Conservation (phyloP, 1,139 yeast genomes). For the Geotrichum candidum region DNA sequence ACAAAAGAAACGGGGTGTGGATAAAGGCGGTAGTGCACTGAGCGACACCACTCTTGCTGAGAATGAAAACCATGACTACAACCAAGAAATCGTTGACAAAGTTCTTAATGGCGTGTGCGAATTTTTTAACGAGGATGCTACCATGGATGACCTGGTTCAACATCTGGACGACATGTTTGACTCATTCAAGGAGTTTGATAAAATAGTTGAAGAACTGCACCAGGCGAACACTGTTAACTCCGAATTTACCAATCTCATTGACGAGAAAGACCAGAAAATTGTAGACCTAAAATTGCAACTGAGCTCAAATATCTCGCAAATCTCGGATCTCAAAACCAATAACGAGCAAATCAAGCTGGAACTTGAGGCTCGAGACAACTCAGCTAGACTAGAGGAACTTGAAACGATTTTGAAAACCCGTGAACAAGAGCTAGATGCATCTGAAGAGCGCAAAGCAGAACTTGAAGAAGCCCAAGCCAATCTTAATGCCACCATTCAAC, state of each 20-base stretch:
- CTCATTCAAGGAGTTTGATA: slow-evolving; percentile 8
- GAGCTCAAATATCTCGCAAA: too few relatives aligned
- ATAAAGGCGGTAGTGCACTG: not conserved
- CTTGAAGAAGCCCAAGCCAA: not conserved
- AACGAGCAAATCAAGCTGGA: not conserved
- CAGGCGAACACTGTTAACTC: slow-evolving; percentile 4
- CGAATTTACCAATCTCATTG: slow-evolving; percentile 2
- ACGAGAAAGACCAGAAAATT: slow-evolving; percentile 9
- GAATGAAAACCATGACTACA: not conserved
- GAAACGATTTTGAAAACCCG: not conserved
- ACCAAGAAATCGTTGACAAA: slow-evolving; percentile 1
- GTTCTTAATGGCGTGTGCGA: slow-evolving; percentile 1
- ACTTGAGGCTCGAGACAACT: not conserved
- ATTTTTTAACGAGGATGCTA: not conserved
- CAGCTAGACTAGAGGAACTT: slow-evolving; percentile 1
- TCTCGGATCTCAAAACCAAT: not conserved
- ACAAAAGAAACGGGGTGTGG: not conserved
- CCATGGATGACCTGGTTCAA: slow-evolving; percentile 1
- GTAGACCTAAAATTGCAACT: not conserved
- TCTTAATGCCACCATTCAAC: not conserved
- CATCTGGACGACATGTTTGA: not conserved
- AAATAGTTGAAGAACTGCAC: slow-evolving; percentile 4
- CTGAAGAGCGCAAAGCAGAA: not conserved
- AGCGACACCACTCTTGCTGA: slow-evolving; percentile 5
- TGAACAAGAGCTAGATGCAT: not conserved